phyloP scores from a whole-genome alignment of 306 rosid genomes.

The Quercus robur region DNA sequence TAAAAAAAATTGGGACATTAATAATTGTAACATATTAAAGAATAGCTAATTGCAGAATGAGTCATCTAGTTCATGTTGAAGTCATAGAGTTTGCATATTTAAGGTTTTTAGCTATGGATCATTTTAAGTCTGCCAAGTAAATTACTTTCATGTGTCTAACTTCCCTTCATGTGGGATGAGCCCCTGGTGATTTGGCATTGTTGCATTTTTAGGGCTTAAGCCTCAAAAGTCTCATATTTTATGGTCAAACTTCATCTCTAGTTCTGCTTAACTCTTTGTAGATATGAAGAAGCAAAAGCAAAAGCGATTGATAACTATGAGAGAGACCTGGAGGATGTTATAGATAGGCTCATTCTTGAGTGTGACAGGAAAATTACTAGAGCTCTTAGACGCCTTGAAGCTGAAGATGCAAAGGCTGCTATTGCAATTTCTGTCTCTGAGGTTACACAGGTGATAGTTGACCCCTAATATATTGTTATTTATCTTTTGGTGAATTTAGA shows the following conservation, averaged over 20 bases:
- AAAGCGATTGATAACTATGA: slow-evolving; percentile 79
- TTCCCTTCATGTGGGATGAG: not conserved
- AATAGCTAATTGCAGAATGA: not conserved
- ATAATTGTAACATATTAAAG: not conserved
- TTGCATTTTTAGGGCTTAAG: not conserved
- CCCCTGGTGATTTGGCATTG: not conserved
- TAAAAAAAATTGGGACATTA: no score
- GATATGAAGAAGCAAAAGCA: slow-evolving; percentile 84
- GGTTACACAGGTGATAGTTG: slow-evolving; percentile 71
- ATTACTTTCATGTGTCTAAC: not conserved
- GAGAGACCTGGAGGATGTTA: slow-evolving; percentile 91
- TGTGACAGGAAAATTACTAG: slow-evolving; percentile 92
- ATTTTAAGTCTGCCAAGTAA: not conserved
- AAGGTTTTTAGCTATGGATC: not conserved
- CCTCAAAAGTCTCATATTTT: not conserved
- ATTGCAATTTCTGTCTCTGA: slow-evolving; percentile 96
- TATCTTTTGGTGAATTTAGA: not conserved
- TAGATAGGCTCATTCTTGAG: slow-evolving; percentile 91
- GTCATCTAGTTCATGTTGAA: not conserved
- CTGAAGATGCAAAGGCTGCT: slow-evolving; percentile 97
- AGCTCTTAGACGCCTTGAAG: slow-evolving; percentile 96
- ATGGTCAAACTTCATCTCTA: not conserved
- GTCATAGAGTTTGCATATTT: not conserved
- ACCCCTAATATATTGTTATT: not conserved
- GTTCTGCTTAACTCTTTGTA: slow-evolving; percentile 48